Evolutionary conservation across 768 basidiomycete species (phyloP), one percentile per base, ranked within the genome.

Genomic region (Tylopilus intermedius): DNA sequence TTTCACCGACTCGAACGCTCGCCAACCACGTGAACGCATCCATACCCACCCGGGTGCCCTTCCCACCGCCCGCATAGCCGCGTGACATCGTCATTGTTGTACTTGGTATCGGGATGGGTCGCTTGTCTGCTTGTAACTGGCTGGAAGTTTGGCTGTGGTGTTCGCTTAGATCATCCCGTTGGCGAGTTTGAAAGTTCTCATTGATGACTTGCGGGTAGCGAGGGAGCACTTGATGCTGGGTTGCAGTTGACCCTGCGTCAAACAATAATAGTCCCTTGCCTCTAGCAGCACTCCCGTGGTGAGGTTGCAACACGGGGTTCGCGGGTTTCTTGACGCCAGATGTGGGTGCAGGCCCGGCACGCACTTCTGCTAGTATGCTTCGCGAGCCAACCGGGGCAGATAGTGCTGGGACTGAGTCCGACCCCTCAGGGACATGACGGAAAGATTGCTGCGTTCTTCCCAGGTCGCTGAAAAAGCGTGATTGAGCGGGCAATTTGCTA

Each of bases 21-120:
- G 83, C 77, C 47, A 90, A 63, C 90, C 90, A 92, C 2, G 80
- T 75, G 38, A 86, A 71, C 5, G 82, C 74, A 42, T 90, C 84
- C 73, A 91, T 80, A 41, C 89, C 84, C 66, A 88, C 77, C 41
- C 75, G 71, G 11, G 76, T 71, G 24, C 73, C 71, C 58, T 77
- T 81, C 8, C 76, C 78, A 2, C 80, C 78, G 8, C 75, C 57
- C 8, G 47, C 72, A 40, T 74, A 62, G 4, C 79, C 78, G 14
- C 77, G 71, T 10, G 73, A 75, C 79, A 80, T 79, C 3, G 72
- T 76, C 64, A 61, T 70, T 1, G 67, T 62, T 9, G 48, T 66
- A 62, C 18, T 67, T 53, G 58, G 59, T n/a, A 56, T 67, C 5
- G 61, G 63, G 9, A 63, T 49, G 1, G 59, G 48, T 35, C 55